These are phyloP conservation scores for Cordyceps farinosa DNA, from an alignment of 2,329 filamentous ascomycete genomes.

Conservation along the genomic window DNA sequence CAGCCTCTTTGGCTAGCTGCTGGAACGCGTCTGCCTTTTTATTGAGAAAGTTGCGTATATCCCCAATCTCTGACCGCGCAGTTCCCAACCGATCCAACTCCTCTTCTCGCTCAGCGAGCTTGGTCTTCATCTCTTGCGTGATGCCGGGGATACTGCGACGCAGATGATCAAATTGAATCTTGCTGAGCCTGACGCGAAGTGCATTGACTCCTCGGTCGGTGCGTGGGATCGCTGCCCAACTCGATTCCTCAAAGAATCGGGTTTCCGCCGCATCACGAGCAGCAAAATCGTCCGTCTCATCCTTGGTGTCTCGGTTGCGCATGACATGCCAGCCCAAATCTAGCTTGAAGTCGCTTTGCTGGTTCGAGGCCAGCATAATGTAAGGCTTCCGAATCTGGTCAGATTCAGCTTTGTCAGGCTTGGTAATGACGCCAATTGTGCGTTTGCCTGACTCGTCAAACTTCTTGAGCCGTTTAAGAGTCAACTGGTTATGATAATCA, in stretches of 20 bases:
- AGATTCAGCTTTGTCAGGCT: conserved; percentile 42
- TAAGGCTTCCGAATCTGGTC: conserved; percentile 39
- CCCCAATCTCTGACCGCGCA: conserved; percentile 18
- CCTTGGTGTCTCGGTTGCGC: conserved; percentile 39
- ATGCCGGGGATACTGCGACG: conserved; percentile 24
- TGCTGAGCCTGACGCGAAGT: conserved; percentile 29
- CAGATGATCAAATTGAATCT: conserved; percentile 24
- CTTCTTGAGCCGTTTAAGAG: conserved; percentile 40
- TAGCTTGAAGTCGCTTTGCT: conserved; percentile 24
- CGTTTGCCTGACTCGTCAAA: conserved; percentile 40
- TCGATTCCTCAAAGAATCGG: conserved; percentile 26
- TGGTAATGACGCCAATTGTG: conserved; percentile 53
- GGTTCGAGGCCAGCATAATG: conserved; percentile 27
- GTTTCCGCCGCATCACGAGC: conserved; percentile 29
- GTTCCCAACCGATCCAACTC: conserved; percentile 18
- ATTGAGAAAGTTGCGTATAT: conserved; percentile 29
- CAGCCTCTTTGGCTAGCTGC: conserved; percentile 17
- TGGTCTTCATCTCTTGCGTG: conserved; percentile 20
- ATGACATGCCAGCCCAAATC: conserved; percentile 49
- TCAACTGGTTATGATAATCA: conserved; percentile 48
- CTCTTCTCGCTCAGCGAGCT: conserved; percentile 14
- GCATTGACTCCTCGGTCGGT: conserved; percentile 24
- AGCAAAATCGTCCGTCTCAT: conserved; percentile 20
- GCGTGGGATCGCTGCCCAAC: not conserved
- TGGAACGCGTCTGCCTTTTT: conserved; percentile 31